Conservation (phyloP, 2,329 filamentous ascomycete genomes). For the Aspergillus tubingensis region DNA sequence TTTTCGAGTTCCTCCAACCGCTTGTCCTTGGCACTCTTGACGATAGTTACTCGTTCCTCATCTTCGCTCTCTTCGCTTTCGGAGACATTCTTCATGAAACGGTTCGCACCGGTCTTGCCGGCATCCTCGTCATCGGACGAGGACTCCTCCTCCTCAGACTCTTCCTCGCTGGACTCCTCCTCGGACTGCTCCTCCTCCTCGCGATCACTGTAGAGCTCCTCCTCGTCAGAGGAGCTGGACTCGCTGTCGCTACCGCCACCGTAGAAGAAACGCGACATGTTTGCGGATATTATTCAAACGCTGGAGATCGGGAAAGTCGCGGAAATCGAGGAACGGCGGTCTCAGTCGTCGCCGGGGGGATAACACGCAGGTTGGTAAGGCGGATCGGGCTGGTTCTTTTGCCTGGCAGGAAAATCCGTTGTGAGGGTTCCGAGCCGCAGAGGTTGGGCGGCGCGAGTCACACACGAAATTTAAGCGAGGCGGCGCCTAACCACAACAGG, state of each 20-base stretch:
- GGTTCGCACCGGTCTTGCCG: constrained; percentile 68
- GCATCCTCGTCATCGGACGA: constrained; percentile 54
- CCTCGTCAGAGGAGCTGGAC: constrained; percentile 89
- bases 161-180: constrained; percentile 57
- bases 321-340: constrained; percentile 27
- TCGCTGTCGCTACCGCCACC: constrained; percentile 94
- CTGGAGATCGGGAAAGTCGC: constrained; percentile 23
- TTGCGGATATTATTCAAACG: constrained; percentile 42
- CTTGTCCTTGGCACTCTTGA: constrained; percentile 99
- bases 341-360: constrained; percentile 16
- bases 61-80: constrained; percentile 83
- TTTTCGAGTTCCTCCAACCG: constrained; percentile 88
- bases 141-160: constrained; percentile 58
- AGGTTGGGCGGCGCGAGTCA: constrained; percentile 34
- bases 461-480: constrained; percentile 51
- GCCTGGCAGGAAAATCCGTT: constrained; percentile 27
- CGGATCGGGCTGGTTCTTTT: constrained; percentile 15
- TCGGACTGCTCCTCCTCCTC: constrained; percentile 64
- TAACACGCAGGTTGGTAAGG: constrained; percentile 16
- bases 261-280: constrained; percentile 96
- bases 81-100: constrained; percentile 78
- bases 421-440: constrained; percentile 32
- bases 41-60: constrained; percentile 78
- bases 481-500: constrained; percentile 39
- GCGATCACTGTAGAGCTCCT: constrained; percentile 84